A percentile compares a stretch with the other conserved stretches of the same genome.
phyloP scores from a whole-genome alignment of 2,329 filamentous ascomycete species.

The Onygena corvina region DNA sequence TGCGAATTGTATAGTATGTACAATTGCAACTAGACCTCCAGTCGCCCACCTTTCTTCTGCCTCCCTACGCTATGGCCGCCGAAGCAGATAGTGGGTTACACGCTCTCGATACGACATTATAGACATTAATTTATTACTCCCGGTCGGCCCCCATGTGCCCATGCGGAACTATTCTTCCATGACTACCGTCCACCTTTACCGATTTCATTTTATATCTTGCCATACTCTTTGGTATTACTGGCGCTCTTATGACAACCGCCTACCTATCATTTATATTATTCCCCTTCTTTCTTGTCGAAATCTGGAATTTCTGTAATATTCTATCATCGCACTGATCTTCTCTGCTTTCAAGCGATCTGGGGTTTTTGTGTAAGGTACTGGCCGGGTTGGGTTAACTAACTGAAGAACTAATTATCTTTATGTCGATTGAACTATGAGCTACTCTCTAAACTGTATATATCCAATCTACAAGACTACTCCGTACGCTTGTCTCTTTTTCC shows the following conservation, averaged over 20 bases:
- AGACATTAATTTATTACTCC: neutral
- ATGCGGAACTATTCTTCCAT: neutral
- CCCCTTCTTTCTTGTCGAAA: neutral
- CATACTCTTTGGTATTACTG: neutral
- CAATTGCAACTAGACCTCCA: neutral
- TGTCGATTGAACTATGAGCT: too few species aligned
- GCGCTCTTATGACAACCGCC: neutral
- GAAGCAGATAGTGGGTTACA: neutral
- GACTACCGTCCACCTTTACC: neutral
- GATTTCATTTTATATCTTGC: neutral
- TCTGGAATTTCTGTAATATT: constrained; percentile 1
- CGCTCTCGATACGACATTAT: neutral
- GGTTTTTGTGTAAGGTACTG: neutral
- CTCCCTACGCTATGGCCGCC: neutral
- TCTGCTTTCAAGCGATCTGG: neutral
- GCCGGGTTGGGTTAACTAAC: neutral
- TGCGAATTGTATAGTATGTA: neutral
- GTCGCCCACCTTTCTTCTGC: neutral
- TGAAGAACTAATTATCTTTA: neutral
- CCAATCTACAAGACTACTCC: too few species aligned
- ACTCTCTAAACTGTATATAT: too few species aligned
- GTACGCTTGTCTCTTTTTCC: too few species aligned
- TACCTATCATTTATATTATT: neutral
- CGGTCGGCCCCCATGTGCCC: neutral
- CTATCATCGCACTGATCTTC: neutral